A percentile compares a stretch with the other conserved stretches of the same genome.
These are phyloP conservation scores for Pleurostoma richardsiae DNA, from an alignment of 2,329 filamentous ascomycete genomes.

Conservation along the genomic window DNA sequence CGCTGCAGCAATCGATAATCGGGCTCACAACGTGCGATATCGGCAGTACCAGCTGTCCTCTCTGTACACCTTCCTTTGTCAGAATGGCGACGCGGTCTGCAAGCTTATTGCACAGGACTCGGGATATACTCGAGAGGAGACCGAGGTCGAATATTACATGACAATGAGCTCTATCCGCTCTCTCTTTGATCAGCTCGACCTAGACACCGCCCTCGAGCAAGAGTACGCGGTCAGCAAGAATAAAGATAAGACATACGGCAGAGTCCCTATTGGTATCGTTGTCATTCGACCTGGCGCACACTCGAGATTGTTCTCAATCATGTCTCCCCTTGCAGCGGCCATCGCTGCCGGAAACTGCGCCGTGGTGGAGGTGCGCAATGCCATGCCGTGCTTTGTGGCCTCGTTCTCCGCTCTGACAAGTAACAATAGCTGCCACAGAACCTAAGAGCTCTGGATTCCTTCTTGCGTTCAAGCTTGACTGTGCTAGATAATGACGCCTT, in stretches of 20 bases:
- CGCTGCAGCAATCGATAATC: constrained; percentile 29
- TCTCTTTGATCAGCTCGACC: constrained; percentile 20
- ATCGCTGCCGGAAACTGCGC: constrained; percentile 29
- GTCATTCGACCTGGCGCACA: constrained; percentile 23
- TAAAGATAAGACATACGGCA: constrained; percentile 14
- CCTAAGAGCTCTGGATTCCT: too few relatives aligned
- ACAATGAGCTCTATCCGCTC: constrained; percentile 20
- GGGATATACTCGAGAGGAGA: constrained; percentile 21
- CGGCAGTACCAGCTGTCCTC: constrained; percentile 29
- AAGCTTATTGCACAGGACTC: constrained; percentile 24
- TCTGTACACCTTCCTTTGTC: constrained; percentile 25
- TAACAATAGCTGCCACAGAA: too few relatives aligned
- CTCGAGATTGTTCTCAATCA: constrained; percentile 22
- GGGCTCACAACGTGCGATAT: constrained; percentile 27
- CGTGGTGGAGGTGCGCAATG: constrained; percentile 20
- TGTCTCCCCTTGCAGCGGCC: constrained; percentile 24
- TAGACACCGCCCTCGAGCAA: constrained; percentile 15
- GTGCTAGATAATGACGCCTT: too few relatives aligned
- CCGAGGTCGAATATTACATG: constrained; percentile 22
- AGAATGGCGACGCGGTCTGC: constrained; percentile 19
- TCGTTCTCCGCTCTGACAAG: too few relatives aligned
- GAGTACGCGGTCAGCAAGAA: constrained; percentile 22
- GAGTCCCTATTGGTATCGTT: constrained; percentile 19
- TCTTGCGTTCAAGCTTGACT: too few relatives aligned
- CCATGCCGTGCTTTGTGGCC: neutral